A percentile compares a stretch with the other conserved stretches of the same genome.
Conservation (phyloP, 176 grass and related monocot genomes). For the barley (Hordeum vulgare) region DNA sequence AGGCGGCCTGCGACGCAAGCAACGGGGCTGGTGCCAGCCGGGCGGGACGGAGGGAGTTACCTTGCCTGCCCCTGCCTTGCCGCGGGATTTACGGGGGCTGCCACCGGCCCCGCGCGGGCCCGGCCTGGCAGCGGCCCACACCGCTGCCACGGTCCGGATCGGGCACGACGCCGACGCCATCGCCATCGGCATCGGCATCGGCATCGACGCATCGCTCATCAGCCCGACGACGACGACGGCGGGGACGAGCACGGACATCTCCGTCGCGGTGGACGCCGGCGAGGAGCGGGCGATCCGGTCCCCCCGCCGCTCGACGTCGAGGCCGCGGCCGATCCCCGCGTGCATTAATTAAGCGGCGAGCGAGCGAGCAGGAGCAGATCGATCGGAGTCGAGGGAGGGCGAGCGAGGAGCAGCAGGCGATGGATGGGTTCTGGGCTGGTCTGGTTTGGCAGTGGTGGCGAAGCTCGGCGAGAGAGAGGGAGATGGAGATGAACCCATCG, state of each 20-base stretch:
- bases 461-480: not conserved
- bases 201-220: too few species aligned
- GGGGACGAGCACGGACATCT: not conserved
- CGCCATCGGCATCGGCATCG: not conserved
- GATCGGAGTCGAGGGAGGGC: not conserved
- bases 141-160: not conserved
- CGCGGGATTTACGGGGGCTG: not conserved
- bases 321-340: not conserved
- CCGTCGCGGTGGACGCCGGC: not conserved
- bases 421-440: not conserved
- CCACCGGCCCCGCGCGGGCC: not conserved
- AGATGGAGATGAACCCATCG: not conserved
- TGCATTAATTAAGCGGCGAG: not conserved
- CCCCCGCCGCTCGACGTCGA: not conserved
- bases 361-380: not conserved
- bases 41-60: not conserved
- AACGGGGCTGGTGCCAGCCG: not conserved
- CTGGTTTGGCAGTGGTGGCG: not conserved
- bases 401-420: too few species aligned
- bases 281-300: not conserved
- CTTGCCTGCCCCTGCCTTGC: not conserved
- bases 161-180: not conserved
- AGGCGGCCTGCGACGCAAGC: constrained; percentile 12
- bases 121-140: not conserved
- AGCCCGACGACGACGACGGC: too few species aligned